Percentiles rank a stretch among this genome's conserved stretches.
These are phyloP conservation scores for Hypericum androsaemum DNA, from an alignment of 345 rosid genomes.

Conservation along the genomic window DNA sequence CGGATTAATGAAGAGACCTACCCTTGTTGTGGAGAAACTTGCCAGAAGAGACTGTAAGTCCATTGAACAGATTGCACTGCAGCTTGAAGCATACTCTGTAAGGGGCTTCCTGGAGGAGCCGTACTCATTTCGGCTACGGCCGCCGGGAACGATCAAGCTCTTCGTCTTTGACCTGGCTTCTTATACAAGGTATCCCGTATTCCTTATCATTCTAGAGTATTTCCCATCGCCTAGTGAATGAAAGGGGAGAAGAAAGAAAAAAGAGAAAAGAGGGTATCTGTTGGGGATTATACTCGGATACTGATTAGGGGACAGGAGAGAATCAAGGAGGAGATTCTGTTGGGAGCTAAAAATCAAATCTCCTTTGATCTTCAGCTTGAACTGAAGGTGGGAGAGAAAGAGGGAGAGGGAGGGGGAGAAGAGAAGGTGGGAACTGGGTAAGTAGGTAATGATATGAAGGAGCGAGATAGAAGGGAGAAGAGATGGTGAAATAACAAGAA, in stretches of 20 bases:
- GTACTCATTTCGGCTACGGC: conserved; percentile 20
- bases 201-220: background rate
- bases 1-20: conserved; percentile 11
- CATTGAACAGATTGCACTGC: conserved; percentile 89
- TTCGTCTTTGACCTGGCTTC: background rate
- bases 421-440: conserved; percentile 5
- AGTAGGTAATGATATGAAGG: background rate
- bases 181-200: background rate
- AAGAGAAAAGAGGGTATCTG: background rate
- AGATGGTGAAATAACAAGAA: conserved; percentile 8
- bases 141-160: background rate
- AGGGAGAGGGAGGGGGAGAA: conserved; percentile 6
- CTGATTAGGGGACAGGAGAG: conserved; percentile 11
- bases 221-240: background rate
- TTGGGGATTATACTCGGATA: background rate
- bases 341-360: conserved; percentile 22
- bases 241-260: background rate
- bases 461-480: conserved; percentile 7
- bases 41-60: conserved; percentile 96
- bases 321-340: background rate
- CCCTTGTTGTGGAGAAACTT: conserved; percentile 91
- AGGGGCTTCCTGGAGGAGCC: conserved; percentile 42
- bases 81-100: conserved; percentile 61
- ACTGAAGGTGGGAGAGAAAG: conserved; percentile 12
- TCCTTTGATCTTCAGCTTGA: conserved; percentile 2